These are phyloP conservation scores for Metschnikowia lachancei DNA, from an alignment of 805 yeast species.

Conservation along the genomic window DNA sequence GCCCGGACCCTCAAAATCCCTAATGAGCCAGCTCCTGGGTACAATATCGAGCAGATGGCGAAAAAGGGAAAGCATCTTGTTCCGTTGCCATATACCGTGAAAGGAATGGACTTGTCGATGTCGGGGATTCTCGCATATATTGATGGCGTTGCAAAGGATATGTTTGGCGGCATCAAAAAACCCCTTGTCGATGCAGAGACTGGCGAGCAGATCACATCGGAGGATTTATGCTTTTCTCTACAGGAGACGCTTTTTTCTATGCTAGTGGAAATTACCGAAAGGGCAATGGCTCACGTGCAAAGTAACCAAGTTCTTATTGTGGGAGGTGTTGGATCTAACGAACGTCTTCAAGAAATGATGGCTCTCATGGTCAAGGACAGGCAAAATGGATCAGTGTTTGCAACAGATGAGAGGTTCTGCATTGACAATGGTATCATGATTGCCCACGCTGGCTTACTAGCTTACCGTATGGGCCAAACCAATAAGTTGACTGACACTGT, in stretches of 20 bases:
- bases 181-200: conserved; percentile 39
- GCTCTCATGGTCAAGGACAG: conserved; percentile 87
- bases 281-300: conserved; percentile 97
- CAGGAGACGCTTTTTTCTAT: conserved; percentile 93
- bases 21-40: conserved; percentile 96
- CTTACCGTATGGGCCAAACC: conserved; percentile 77
- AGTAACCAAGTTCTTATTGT: conserved; percentile 88
- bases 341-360: conserved; percentile 94
- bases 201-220: conserved; percentile 63
- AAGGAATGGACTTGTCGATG: conserved; percentile 98
- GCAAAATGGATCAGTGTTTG: conserved; percentile 75
- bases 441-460: conserved; percentile 93
- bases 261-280: conserved; percentile 95
- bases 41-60: conserved; percentile 93
- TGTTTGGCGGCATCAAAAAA: conserved; percentile 47
- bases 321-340: conserved; percentile 98
- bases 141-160: conserved; percentile 74
- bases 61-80: conserved; percentile 62
- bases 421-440: conserved; percentile 99
- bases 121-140: conserved; percentile 88
- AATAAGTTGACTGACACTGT: conserved; percentile 64
- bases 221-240: conserved; percentile 86
- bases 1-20: conserved; percentile 87
- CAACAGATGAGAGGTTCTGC: conserved; percentile 96
- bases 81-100: conserved; percentile 90